phyloP scores from a whole-genome alignment of 176 grass and related monocot genomes.

The Panicum miliaceum region DNA sequence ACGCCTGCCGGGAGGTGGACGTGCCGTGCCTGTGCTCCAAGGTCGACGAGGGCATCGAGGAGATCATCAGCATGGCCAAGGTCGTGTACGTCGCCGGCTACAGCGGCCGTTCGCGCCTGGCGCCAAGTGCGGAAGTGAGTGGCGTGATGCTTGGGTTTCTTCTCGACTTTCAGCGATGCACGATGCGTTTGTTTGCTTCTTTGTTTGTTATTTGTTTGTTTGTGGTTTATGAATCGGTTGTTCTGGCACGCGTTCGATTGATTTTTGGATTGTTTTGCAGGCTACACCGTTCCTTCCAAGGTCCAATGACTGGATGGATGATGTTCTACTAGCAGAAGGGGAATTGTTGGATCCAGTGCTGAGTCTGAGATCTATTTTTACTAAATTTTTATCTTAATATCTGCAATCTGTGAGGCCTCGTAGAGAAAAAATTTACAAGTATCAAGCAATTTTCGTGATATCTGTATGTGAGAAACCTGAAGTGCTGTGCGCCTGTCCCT shows the following conservation, averaged over 20 bases:
- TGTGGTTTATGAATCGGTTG: neutral
- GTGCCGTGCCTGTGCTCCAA: constrained; percentile 36
- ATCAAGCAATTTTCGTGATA: neutral
- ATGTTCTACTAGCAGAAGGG: neutral
- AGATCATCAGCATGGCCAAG: constrained; percentile 46
- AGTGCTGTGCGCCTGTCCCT: neutral
- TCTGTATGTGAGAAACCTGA: neutral
- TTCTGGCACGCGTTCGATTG: neutral
- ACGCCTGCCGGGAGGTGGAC: neutral
- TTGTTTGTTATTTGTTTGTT: no score
- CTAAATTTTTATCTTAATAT: neutral
- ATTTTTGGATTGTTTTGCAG: constrained; percentile 5
- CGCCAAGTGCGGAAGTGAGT: constrained; percentile 30
- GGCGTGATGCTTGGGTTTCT: neutral
- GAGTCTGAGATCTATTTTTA: neutral
- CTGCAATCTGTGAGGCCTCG: neutral
- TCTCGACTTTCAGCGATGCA: neutral
- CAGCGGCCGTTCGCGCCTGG: constrained; percentile 21
- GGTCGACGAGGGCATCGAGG: neutral
- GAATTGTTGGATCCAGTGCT: neutral
- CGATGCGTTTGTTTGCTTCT: neutral
- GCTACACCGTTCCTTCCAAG: neutral
- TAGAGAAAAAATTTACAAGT: neutral
- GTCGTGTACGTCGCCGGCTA: constrained; percentile 40
- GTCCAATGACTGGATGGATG: neutral